Evolutionary conservation across 2,329 filamentous ascomycete species (phyloP).

Genomic region (Cladophialophora bantiana): DNA sequence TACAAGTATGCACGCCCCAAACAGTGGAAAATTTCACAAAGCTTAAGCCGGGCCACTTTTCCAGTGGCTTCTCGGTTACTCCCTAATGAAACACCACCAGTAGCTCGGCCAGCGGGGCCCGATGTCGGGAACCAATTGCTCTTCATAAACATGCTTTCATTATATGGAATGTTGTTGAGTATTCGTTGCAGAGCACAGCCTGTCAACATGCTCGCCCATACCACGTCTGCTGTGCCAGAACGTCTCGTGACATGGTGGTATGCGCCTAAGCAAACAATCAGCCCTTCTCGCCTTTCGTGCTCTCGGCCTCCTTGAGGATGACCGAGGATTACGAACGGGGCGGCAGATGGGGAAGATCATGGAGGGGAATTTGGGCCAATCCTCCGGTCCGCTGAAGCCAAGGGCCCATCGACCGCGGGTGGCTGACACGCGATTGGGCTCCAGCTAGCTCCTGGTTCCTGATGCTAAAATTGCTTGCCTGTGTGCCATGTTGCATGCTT

Average conservation of each 20-base stretch:
- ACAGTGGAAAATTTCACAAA: slow-evolving; percentile 8
- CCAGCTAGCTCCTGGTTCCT: slow-evolving; percentile 26
- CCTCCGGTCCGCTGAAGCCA: slow-evolving; percentile 17
- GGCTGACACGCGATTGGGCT: slow-evolving; percentile 30
- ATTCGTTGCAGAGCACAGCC: slow-evolving; percentile 4
- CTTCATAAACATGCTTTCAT: not conserved
- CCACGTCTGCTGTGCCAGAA: slow-evolving; percentile 20
- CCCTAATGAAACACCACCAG: slow-evolving; percentile 32
- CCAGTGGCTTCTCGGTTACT: slow-evolving; percentile 15
- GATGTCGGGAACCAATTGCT: not conserved
- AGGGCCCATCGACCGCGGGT: slow-evolving; percentile 21
- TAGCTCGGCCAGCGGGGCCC: slow-evolving; percentile 25
- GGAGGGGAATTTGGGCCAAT: slow-evolving; percentile 27
- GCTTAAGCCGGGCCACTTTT: slow-evolving; percentile 2
- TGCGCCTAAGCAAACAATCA: not conserved
- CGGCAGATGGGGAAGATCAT: slow-evolving; percentile 19
- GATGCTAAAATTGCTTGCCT: slow-evolving; percentile 33
- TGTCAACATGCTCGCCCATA: not conserved
- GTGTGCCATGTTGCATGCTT: slow-evolving; percentile 13
- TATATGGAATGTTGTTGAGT: slow-evolving; percentile 1
- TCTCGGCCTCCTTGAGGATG: not conserved
- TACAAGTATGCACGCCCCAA: not conserved
- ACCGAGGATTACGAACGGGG: slow-evolving; percentile 22
- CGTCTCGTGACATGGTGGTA: not conserved
- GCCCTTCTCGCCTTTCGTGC: not conserved